Evolutionary conservation across 1,284 basidiomycete species (phyloP).

Genomic region (Crocinoboletus sp.): DNA sequence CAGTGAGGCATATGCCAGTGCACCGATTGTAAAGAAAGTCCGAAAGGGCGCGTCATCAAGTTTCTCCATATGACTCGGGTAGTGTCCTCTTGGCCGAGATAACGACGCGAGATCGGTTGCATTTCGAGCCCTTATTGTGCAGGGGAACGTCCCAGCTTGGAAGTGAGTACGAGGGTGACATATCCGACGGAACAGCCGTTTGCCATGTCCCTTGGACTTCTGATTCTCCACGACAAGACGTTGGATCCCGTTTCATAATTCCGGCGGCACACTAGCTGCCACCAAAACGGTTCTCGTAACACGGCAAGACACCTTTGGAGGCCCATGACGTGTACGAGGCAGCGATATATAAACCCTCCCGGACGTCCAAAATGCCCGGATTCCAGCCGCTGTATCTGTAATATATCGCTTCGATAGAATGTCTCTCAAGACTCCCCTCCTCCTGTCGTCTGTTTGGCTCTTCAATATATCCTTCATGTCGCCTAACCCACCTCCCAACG

Average conservation of each 20-base stretch:
- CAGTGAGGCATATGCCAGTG: no score
- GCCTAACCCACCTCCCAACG: conserved; percentile 18
- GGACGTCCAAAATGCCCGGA: neutral
- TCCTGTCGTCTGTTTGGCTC: conserved; percentile 25
- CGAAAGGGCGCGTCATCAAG: no score
- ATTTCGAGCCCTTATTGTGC: no score
- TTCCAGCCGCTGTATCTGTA: neutral
- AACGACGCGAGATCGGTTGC: neutral
- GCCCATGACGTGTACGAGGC: conserved; percentile 22
- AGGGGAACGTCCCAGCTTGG: no score
- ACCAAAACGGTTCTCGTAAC: neutral
- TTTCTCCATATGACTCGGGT: no score
- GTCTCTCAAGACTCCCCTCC: conserved; percentile 22
- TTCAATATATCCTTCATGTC: conserved; percentile 27
- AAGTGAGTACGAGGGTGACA: neutral
- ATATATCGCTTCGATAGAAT: conserved; percentile 10
- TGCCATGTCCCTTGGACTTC: neutral
- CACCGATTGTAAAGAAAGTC: no score
- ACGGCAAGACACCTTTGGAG: neutral
- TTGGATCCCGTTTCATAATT: neutral
- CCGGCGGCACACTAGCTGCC: neutral
- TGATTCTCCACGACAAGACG: neutral
- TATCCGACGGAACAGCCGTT: neutral
- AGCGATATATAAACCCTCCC: conserved; percentile 13
- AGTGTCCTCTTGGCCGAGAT: neutral